Percentiles rank a stretch among this genome's conserved stretches.
phyloP scores from a whole-genome alignment of 192 early-diverging fungal genomes.

The Radiomyces spectabilis region DNA sequence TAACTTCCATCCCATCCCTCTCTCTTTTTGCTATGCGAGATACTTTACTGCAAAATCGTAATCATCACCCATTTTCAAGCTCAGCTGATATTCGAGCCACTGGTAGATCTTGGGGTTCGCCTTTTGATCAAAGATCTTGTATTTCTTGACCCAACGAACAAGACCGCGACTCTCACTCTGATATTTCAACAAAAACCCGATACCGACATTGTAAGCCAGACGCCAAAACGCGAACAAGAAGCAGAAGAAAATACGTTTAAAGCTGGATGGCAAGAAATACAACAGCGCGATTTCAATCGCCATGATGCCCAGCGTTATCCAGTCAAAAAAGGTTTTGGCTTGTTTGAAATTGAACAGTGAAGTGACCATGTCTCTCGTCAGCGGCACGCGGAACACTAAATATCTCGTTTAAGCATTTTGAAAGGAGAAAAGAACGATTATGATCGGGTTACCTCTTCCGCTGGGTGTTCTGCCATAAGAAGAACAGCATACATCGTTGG shows the following conservation, averaged over 20 bases:
- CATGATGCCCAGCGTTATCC: constrained; percentile 52
- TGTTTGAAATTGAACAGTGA: constrained; percentile 59
- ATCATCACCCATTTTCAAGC: constrained; percentile 67
- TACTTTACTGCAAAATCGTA: constrained; percentile 49
- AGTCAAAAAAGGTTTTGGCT: constrained; percentile 70
- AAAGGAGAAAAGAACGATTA: no score
- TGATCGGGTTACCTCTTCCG: not conserved
- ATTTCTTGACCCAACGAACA: constrained; percentile 58
- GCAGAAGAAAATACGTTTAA: constrained; percentile 51
- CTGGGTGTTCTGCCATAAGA: not conserved
- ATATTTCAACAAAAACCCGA: constrained; percentile 72
- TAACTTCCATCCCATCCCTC: not conserved
- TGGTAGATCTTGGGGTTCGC: constrained; percentile 37
- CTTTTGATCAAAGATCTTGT: constrained; percentile 55
- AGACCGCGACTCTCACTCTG: constrained; percentile 71
- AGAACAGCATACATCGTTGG: not conserved
- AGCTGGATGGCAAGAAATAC: constrained; percentile 43
- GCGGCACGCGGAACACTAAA: constrained; percentile 59
- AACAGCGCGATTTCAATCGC: constrained; percentile 51
- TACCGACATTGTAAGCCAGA: constrained; percentile 71
- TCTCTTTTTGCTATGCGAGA: not conserved
- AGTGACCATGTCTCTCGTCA: constrained; percentile 62
- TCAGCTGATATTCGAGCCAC: constrained; percentile 60
- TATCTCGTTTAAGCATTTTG: not conserved
- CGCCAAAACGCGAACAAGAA: constrained; percentile 82